These are phyloP conservation scores for Ophiostoma tasmaniense DNA, from an alignment of 2,329 filamentous ascomycete species.

Conservation along the genomic window DNA sequence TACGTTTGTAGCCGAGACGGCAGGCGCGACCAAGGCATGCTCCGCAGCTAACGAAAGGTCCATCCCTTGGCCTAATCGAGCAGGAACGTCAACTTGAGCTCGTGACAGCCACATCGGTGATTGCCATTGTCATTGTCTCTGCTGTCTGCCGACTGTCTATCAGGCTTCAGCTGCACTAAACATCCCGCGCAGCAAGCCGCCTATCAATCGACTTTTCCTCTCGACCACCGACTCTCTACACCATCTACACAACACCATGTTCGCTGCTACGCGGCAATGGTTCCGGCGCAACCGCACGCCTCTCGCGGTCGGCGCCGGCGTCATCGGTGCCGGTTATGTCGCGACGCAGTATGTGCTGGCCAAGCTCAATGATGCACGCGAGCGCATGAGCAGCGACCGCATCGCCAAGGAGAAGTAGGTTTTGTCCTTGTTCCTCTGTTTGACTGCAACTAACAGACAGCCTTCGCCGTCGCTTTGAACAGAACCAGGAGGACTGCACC, in stretches of 20 bases:
- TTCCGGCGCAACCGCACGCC: slow-evolving; percentile 84
- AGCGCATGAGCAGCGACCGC: slow-evolving; percentile 93
- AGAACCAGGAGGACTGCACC: slow-evolving; percentile 98
- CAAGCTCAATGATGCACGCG: slow-evolving; percentile 86
- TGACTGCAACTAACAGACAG: slow-evolving; percentile 39
- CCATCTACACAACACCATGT: slow-evolving; percentile 35
- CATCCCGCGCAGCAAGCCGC: not conserved
- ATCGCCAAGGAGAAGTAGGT: slow-evolving; percentile 92
- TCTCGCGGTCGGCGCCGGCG: slow-evolving; percentile 77
- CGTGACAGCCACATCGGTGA: not conserved
- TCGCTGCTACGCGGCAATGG: slow-evolving; percentile 75
- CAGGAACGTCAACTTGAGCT: not conserved
- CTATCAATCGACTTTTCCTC: not conserved
- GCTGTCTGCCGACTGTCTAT: not conserved
- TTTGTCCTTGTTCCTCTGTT: not conserved
- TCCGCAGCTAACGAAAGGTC: not conserved
- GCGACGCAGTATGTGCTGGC: slow-evolving; percentile 85
- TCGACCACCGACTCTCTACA: not conserved
- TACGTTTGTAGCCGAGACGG: not conserved
- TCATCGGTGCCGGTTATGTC: slow-evolving; percentile 83
- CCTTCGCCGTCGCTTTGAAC: slow-evolving; percentile 89
- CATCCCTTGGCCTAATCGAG: not conserved
- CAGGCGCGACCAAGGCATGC: not conserved
- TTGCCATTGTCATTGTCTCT: not conserved
- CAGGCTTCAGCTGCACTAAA: not conserved